Percentiles rank a stretch among this genome's conserved stretches.
These are phyloP conservation scores for Austroboletus novae-zelandiae DNA, from an alignment of 1,284 basidiomycete genomes.

Conservation along the genomic window DNA sequence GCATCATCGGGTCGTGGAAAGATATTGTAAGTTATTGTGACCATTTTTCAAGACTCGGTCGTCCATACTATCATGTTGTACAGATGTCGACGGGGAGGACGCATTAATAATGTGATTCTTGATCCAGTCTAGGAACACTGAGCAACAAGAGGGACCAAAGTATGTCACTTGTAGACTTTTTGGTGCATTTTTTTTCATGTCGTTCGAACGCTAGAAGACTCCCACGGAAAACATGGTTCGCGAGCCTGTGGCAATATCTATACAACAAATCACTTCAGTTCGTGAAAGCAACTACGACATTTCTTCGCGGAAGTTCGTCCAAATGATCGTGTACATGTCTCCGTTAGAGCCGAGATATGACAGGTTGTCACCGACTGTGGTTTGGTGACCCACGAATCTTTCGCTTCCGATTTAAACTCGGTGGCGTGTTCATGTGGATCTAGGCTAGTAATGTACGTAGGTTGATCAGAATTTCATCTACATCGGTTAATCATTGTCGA, in stretches of 20 bases:
- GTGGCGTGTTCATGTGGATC: too few species aligned
- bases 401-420: too few species aligned
- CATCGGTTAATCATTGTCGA: too few species aligned
- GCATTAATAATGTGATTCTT: constrained; percentile 77
- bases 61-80: background rate
- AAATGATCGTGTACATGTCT: constrained; percentile 8
- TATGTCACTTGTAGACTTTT: constrained; percentile 4
- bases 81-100: constrained; percentile 84
- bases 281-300: constrained; percentile 8
- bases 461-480: too few species aligned
- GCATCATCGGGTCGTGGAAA: constrained; percentile 72
- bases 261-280: constrained; percentile 13
- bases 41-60: background rate
- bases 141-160: constrained; percentile 7
- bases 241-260: constrained; percentile 15
- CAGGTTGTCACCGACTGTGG: too few species aligned
- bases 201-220: constrained; percentile 5
- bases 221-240: constrained; percentile 14
- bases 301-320: constrained; percentile 11
- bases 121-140: constrained; percentile 34
- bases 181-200: background rate
- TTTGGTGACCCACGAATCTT: too few species aligned
- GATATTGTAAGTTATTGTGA: constrained; percentile 67
- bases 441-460: too few species aligned
- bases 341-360: too few species aligned